Evolutionary conservation across 139 green algal species (phyloP), one percentile per base, ranked within the genome.

Genomic region (Chlorella sp.): DNA sequence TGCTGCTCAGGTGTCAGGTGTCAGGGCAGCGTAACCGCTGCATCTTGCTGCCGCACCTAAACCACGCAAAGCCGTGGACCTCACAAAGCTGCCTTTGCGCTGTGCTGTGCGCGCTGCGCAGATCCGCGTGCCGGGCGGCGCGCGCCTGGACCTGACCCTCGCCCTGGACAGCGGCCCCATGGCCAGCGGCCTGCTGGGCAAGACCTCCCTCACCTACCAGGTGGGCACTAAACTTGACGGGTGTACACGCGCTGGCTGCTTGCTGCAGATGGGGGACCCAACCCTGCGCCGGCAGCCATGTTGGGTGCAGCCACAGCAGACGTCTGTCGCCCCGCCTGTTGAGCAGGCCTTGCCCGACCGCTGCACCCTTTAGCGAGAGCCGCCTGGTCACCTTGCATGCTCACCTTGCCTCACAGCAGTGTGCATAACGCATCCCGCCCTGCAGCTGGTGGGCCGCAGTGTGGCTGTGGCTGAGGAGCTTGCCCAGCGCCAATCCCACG

Each of bases 191-290:
- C 44, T 78, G 43, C 73, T 78, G 73, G 73, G 73, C 40, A 60
- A 14, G 9, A 60, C 73, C 41, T 78, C 73, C 73, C 73, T 78
- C 41, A 78, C 73, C 16, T 78, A 78, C 73, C 73, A 78, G 73
- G 43, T 78, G 73, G 28, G 13, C 24, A 3, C 2, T 16, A 2
- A 3, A 60, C 14, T 16, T 11, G 8, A 11, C 46, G 46, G 46
- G 46, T 54, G 46, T 11, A 8, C 11, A 54, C 26, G 24, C 62
- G 56, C 56, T 20, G 3, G 56, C 56, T n/a, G n/a, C n/a, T n/a
- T n/a, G n/a, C n/a, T 65, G 56, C 56, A 3, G 56, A 14, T 20
- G 3, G 56, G 22, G 3, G 7, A 24, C 7, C 56, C n/a, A 65
- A 24, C 56, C 3, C 13, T 16, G 7, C 13, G 56, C 56, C 9